phyloP scores from a whole-genome alignment of 352 stramenopile genomes.

The Pythium volutum region DNA sequence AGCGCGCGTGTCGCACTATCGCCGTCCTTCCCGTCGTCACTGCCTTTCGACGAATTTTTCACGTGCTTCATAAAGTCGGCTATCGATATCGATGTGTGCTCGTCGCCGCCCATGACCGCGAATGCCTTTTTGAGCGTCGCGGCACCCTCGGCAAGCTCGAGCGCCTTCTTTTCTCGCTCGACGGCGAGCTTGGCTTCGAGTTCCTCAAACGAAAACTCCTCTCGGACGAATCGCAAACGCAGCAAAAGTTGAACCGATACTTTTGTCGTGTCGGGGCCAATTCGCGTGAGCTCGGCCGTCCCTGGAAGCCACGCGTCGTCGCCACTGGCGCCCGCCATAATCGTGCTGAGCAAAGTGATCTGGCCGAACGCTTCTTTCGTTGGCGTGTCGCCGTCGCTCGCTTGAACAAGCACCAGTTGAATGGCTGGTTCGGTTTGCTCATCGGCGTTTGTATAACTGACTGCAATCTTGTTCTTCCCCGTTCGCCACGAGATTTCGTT shows the following conservation, averaged over 20 bases:
- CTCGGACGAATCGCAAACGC: conserved; percentile 23
- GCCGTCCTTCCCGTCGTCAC: neutral
- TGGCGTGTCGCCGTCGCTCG: conserved; percentile 1
- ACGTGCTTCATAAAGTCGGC: conserved; percentile 29
- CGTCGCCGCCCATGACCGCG: conserved; percentile 33
- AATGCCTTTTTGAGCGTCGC: conserved; percentile 44
- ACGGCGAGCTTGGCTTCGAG: conserved; percentile 16
- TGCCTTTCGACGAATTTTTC: neutral
- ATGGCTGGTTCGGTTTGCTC: conserved; percentile 27
- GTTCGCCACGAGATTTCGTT: conserved; percentile 17
- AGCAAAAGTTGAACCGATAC: conserved; percentile 12
- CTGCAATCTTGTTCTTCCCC: conserved; percentile 7
- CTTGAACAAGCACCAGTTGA: conserved; percentile 30
- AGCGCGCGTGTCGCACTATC: neutral
- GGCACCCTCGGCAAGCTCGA: conserved; percentile 39
- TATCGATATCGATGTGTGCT: conserved; percentile 32
- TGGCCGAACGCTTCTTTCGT: conserved; percentile 29
- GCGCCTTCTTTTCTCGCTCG: conserved; percentile 12
- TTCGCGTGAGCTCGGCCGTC: conserved; percentile 4
- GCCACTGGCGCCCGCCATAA: neutral
- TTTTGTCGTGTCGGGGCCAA: neutral
- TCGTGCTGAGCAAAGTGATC: conserved; percentile 22
- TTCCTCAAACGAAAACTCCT: conserved; percentile 25
- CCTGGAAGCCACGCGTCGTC: conserved; percentile 2
- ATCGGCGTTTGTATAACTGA: conserved; percentile 32